Percentiles rank a stretch among this genome's conserved stretches.
Conservation (phyloP, 495 filamentous ascomycete genomes). For the Tuber melanosporum region DNA sequence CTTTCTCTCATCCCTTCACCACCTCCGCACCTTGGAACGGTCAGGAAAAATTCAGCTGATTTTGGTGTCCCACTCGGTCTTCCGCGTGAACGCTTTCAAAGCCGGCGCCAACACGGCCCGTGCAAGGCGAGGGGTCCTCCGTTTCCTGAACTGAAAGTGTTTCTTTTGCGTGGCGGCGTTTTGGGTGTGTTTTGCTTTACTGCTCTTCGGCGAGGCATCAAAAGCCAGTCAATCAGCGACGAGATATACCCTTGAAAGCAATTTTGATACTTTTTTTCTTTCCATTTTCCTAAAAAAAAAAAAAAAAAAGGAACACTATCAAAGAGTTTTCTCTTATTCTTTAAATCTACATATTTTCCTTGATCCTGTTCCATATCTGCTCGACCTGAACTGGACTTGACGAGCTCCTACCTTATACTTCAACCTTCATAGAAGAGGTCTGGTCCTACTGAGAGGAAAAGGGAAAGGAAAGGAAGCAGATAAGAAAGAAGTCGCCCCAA, state of each 20-base stretch:
- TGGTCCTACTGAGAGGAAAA: conserved; percentile 19
- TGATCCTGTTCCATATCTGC: conserved; percentile 22
- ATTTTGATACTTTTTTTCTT: conserved; percentile 14
- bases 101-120: conserved; percentile 43
- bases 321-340: neutral
- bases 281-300: conserved; percentile 30
- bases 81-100: conserved; percentile 43
- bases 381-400: conserved; percentile 27
- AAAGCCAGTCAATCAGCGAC: conserved; percentile 36
- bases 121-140: conserved; percentile 42
- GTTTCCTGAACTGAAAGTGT: conserved; percentile 35
- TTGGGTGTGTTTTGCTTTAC: conserved; percentile 39
- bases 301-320: conserved; percentile 5
- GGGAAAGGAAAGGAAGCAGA: neutral
- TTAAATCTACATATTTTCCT: conserved; percentile 35
- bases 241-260: conserved; percentile 35
- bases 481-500: neutral
- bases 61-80: conserved; percentile 42
- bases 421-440: conserved; percentile 19
- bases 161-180: conserved; percentile 39
- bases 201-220: conserved; percentile 34
- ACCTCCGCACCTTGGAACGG: conserved; percentile 36
- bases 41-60: conserved; percentile 39
- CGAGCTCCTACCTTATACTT: conserved; percentile 14
- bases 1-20: conserved; percentile 40